These are phyloP conservation scores for Paraglomus brasilianum DNA, from an alignment of 192 early-diverging fungal genomes.

Conservation along the genomic window DNA sequence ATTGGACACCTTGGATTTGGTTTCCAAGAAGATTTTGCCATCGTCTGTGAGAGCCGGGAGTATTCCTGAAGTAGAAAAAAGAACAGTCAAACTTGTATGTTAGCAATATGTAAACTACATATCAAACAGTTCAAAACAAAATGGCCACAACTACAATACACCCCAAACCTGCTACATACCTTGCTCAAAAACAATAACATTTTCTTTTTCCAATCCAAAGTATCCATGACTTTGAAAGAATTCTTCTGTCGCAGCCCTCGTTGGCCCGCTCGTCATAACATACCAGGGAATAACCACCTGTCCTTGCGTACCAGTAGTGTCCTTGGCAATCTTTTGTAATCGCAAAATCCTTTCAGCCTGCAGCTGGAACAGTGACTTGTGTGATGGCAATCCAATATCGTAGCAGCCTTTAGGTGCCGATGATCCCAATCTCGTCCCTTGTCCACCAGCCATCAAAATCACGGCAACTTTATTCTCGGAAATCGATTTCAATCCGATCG, in stretches of 20 bases:
- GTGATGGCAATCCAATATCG: slow-evolving; percentile 86
- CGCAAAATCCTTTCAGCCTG: slow-evolving; percentile 94
- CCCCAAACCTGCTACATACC: slow-evolving; percentile 45
- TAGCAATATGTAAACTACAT: no score
- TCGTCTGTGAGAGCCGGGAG: slow-evolving; percentile 89
- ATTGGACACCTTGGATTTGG: slow-evolving; percentile 11
- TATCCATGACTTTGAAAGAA: slow-evolving; percentile 80
- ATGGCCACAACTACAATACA: no score
- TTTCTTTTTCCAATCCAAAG: slow-evolving; percentile 83
- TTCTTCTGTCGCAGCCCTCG: slow-evolving; percentile 69
- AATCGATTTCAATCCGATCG: slow-evolving; percentile 76
- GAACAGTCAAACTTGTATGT: no score
- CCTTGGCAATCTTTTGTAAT: slow-evolving; percentile 67
- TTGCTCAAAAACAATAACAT: slow-evolving; percentile 97
- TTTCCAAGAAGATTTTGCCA: slow-evolving; percentile 87
- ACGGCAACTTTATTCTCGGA: slow-evolving; percentile 88
- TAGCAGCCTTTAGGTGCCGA: slow-evolving; percentile 92
- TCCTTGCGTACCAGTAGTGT: slow-evolving; percentile 35
- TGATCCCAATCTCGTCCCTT: slow-evolving; percentile 82
- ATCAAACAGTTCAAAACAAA: no score
- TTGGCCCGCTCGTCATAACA: slow-evolving; percentile 98
- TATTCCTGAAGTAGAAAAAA: slow-evolving; percentile 49
- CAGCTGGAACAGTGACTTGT: slow-evolving; percentile 88
- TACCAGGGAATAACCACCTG: slow-evolving; percentile 93
- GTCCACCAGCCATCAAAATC: slow-evolving; percentile 90